Base-by-base conservation (phyloP, 2,329 filamentous ascomycete species). In the Dactylonectria estremocensis region DNA sequence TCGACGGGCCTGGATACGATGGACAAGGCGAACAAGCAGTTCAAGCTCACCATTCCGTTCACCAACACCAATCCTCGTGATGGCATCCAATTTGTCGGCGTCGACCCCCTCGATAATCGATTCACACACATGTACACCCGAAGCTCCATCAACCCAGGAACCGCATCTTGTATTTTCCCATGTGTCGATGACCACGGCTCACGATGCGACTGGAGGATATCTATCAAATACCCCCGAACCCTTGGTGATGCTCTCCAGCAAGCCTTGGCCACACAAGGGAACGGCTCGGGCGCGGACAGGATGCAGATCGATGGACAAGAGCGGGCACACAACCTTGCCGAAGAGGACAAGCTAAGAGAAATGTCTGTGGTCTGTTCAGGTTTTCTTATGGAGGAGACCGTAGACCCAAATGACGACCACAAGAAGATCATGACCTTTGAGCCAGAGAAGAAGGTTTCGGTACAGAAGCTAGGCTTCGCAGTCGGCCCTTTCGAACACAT, bases 401-500 rank as follows among this genome's bases (percentile, higher is more conserved):
- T 92, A 35, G 93, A 97, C 74, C 89, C 91, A 13, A 87, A 88
- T 28, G 93, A 98, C 74, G 87, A 93, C 61, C 90, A 89, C 24
- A 95, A 94, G 78, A 98, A 97, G 81, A 95, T 94, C 2, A 93
- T 96, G 78, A 93, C 92, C 0, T 99, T 98, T 77, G 90, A 91
- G 62, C 92, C 93, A 56, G 88, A 89, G 67, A 90, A 91, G 69
- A 90, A 92, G 57, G 90, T 96, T 9, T 91, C 95, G 1, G 92
- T 95, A 1, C 93, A 95, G 69, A 95, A 98, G 78, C 91, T 99
- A 70, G 95, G 95, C 5, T 97, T 99, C 79, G 93, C 95, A 2
- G 89, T 98, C 63, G 96, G 97, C 0, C 96, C 97, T 0, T 99
- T 99, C 78, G 95, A 98, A 80, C 92, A 95, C 73, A 91, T 98